Evolutionary conservation across 106 monocot genomes (phyloP), one percentile per base, ranked within the genome.

Genomic region (Dendrobium chrysotoxum): DNA sequence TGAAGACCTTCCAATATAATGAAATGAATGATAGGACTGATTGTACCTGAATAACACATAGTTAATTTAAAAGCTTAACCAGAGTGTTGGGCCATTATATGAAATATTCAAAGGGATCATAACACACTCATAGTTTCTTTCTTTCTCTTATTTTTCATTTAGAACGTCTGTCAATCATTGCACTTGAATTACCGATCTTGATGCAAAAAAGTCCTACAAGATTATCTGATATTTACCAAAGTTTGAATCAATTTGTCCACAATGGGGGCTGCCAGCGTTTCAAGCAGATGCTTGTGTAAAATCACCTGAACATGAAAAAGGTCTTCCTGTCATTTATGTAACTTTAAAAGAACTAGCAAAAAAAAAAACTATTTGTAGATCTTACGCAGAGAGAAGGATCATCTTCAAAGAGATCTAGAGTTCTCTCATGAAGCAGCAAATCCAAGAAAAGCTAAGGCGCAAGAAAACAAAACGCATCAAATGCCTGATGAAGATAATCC

Each of bases 211-310:
- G 3, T 70, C 3, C 7, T 39, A n/a, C 25, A 42, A 81, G 18
- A 1, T 31, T 26, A 28, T 16, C 31, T 57, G 73, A 28, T 46
- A 6, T 50, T 82, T 87, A 94, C 94, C 93, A 97, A 82, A 65
- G 86, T 84, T 23, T 77, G 57, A 55, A 97, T 83, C 76, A 97
- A 28, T 84, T 84, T 89, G 81, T 92, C 96, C 45, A 83, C 88
- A 61, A 97, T 86, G 1, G 89, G 75, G 57, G 90, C 53, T 79
- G 88, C 96, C 79, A 88, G 83, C 18, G 90, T 92, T 79, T 80
- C 90, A 30, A 97, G 93, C 28, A 97, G 86, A 92, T 97, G 96
- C 88, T 94, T 94, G 82, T 97, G 92, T 79, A 97, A 84, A 38
- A 90, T 81, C 55, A 57, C 82, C 94, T 94, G 85, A 42, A 23